Conservation (phyloP, 352 stramenopile genomes). For the Globisporangium uncinulatum region DNA sequence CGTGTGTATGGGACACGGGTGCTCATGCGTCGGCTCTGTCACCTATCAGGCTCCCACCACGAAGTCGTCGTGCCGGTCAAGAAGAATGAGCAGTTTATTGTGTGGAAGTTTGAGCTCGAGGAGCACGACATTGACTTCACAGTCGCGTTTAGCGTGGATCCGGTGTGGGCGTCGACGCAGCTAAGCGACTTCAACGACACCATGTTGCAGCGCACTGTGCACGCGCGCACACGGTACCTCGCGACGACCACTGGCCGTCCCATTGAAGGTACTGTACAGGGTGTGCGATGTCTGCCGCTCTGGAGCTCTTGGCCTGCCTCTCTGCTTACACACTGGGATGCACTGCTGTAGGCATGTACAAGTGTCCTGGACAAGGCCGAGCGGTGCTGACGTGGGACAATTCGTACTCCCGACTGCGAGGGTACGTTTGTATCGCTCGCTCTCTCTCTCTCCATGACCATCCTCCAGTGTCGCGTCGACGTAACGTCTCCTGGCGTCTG, state of each 20-base stretch:
- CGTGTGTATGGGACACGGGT: not conserved
- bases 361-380: slow-evolving; percentile 47
- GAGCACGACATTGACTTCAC: slow-evolving; percentile 80
- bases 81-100: slow-evolving; percentile 49
- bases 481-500: too few species aligned
- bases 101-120: slow-evolving; percentile 82
- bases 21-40: not conserved
- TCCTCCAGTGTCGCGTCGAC: too few species aligned
- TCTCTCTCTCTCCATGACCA: not conserved
- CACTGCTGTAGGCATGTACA: slow-evolving; percentile 33
- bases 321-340: not conserved
- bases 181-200: slow-evolving; percentile 9
- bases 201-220: slow-evolving; percentile 38
- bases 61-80: slow-evolving; percentile 45
- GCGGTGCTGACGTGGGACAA: slow-evolving; percentile 75
- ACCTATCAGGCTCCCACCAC: slow-evolving; percentile 33
- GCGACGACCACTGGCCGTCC: slow-evolving; percentile 37
- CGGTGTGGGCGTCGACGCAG: slow-evolving; percentile 17
- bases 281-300: not conserved
- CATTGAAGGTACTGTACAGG: slow-evolving; percentile 33
- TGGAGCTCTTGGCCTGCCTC: not conserved
- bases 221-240: slow-evolving; percentile 57
- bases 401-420: slow-evolving; percentile 69
- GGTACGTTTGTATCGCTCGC: slow-evolving; percentile 21
- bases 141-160: slow-evolving; percentile 36